These are phyloP conservation scores for Phytopythium chamaehyphon DNA, from an alignment of 352 stramenopile species.

Conservation along the genomic window DNA sequence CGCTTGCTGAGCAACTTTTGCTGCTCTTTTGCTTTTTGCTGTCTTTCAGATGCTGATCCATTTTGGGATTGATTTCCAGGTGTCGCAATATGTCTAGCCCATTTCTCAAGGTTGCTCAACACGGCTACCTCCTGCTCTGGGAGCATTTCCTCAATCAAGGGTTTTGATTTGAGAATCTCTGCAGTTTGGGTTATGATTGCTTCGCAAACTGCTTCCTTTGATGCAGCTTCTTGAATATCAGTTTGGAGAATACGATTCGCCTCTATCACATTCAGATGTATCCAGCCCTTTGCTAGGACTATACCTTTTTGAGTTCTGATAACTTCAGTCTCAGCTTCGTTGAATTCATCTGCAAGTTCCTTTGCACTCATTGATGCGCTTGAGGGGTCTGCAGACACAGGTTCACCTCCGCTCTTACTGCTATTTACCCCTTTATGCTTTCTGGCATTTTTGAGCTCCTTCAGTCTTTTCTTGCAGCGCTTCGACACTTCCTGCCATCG, in stretches of 20 bases:
- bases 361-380: slow-evolving; percentile 31
- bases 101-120: slow-evolving; percentile 36
- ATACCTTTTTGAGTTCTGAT: slow-evolving; percentile 28
- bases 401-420: neutral
- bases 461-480: slow-evolving; percentile 46
- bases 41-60: slow-evolving; percentile 13
- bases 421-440: slow-evolving; percentile 13
- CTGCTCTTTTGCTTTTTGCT: slow-evolving; percentile 45
- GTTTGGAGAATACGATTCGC: slow-evolving; percentile 31
- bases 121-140: slow-evolving; percentile 18
- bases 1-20: slow-evolving; percentile 61
- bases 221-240: slow-evolving; percentile 21
- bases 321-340: slow-evolving; percentile 35
- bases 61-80: slow-evolving; percentile 5
- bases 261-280: slow-evolving; percentile 41
- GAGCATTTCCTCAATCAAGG: slow-evolving; percentile 32
- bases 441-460: slow-evolving; percentile 40
- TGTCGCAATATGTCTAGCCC: slow-evolving; percentile 24
- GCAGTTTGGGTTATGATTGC: slow-evolving; percentile 25
- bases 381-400: slow-evolving; percentile 6
- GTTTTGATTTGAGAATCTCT: slow-evolving; percentile 21
- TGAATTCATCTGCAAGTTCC: slow-evolving; percentile 51
- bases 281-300: slow-evolving; percentile 36
- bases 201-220: slow-evolving; percentile 18
- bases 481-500: slow-evolving; percentile 38